Percentiles rank a stretch among this genome's conserved stretches.
phyloP scores from a whole-genome alignment of 768 basidiomycete genomes.

The Mycena rosella region DNA sequence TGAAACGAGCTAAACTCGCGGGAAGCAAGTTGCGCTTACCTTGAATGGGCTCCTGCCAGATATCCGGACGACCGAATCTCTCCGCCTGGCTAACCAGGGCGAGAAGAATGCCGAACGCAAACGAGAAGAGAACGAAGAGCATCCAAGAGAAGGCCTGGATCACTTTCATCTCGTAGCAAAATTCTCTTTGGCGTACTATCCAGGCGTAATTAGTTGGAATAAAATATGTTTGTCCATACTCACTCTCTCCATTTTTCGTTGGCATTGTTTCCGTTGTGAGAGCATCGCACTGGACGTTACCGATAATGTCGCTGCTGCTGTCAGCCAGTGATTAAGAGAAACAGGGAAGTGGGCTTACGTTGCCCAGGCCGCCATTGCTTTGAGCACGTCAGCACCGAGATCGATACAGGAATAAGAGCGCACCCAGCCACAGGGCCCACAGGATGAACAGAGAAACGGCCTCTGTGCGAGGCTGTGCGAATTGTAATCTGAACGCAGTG shows the following conservation, averaged over 20 bases:
- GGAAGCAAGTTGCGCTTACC: constrained; percentile 45
- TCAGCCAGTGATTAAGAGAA: constrained; percentile 5
- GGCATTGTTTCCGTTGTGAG: constrained; percentile 56
- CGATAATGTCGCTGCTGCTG: constrained; percentile 74
- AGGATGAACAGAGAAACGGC: constrained; percentile 65
- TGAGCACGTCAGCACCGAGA: constrained; percentile 11
- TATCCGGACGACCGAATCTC: constrained; percentile 63
- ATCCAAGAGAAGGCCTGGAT: constrained; percentile 86
- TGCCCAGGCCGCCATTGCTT: constrained; percentile 84
- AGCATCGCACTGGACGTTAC: constrained; percentile 69
- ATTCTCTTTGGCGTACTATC: constrained; percentile 67
- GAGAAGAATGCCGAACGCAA: constrained; percentile 69
- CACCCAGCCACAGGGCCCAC: constrained; percentile 78
- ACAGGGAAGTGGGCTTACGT: constrained; percentile 57
- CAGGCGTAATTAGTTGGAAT: constrained; percentile 22
- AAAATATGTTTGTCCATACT: constrained; percentile 6
- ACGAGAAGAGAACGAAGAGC: constrained; percentile 63
- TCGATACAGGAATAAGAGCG: constrained; percentile 42
- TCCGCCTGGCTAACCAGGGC: constrained; percentile 68
- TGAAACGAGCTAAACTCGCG: background rate
- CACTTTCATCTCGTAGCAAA: constrained; percentile 86
- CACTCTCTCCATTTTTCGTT: constrained; percentile 70
- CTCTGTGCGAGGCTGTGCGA: constrained; percentile 77
- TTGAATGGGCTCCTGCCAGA: constrained; percentile 72
- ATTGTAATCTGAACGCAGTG: constrained; percentile 66